These are phyloP conservation scores for Drosera capensis DNA, from an alignment of 148 eudicot genomes.

Conservation along the genomic window DNA sequence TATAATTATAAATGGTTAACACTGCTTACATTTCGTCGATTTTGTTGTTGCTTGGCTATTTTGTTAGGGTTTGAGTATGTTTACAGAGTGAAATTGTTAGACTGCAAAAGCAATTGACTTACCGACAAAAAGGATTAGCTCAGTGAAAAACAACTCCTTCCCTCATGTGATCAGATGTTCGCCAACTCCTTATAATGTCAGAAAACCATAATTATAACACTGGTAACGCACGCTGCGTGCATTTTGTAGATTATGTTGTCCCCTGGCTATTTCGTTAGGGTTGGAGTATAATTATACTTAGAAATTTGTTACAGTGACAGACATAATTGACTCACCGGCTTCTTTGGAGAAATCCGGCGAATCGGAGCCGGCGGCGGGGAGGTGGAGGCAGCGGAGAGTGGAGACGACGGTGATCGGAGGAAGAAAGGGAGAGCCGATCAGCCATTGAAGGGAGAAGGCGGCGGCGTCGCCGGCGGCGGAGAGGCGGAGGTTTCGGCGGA, in stretches of 20 bases:
- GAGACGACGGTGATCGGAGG: conserved; percentile 50
- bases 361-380: conserved; percentile 24
- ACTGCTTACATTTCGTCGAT: too few relatives aligned
- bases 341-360: conserved; percentile 31
- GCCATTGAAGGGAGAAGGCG: conserved; percentile 53
- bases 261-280: too few relatives aligned
- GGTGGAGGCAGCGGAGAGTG: conserved; percentile 67
- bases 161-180: too few relatives aligned
- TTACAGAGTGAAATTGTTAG: not conserved
- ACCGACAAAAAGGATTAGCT: not conserved
- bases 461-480: conserved; percentile 8
- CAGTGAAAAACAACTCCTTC: too few relatives aligned
- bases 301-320: not conserved
- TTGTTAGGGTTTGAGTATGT: too few relatives aligned
- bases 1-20: too few relatives aligned
- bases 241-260: too few relatives aligned
- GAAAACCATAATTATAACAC: too few relatives aligned
- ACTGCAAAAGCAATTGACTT: not conserved
- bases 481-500: conserved; percentile 29
- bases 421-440: conserved; percentile 65
- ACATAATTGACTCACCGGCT: conserved; percentile 18
- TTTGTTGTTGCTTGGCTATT: too few relatives aligned
- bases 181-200: too few relatives aligned
- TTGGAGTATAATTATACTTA: too few relatives aligned
- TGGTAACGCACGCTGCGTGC: too few relatives aligned